A percentile compares a stretch with the other conserved stretches of the same genome.
Conservation (phyloP, 164 flowering plant genomes). For the Nymphaea colorata region DNA sequence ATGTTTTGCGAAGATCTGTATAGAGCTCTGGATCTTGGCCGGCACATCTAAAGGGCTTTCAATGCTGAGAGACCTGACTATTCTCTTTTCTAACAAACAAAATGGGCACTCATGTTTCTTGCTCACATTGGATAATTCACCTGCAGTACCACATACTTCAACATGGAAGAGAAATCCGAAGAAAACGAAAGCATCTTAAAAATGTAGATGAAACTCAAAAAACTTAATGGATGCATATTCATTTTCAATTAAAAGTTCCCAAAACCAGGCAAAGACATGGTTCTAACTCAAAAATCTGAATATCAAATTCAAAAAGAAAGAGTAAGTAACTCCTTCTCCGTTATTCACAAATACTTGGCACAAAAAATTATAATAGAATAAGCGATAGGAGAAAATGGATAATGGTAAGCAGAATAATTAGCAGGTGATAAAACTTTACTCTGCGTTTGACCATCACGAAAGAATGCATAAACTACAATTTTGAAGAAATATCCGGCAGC, state of each 20-base stretch:
- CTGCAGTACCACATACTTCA: constrained; percentile 10
- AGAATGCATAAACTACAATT: too few species aligned
- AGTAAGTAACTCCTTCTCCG: background rate
- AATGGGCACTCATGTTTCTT: constrained; percentile 66
- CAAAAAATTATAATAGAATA: too few species aligned
- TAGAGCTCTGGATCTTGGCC: constrained; percentile 48
- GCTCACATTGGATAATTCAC: constrained; percentile 28
- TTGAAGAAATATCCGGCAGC: too few species aligned
- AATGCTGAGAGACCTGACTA: constrained; percentile 49
- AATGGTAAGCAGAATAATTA: too few species aligned
- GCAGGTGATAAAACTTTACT: too few species aligned
- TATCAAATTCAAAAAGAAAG: background rate
- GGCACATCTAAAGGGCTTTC: constrained; percentile 57
- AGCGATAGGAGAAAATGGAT: too few species aligned
- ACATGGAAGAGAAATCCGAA: background rate
- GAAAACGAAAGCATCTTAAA: too few species aligned
- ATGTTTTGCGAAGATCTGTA: constrained; percentile 57
- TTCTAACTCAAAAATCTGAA: background rate
- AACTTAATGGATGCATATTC: too few species aligned
- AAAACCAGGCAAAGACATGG: background rate
- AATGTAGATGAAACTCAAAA: too few species aligned
- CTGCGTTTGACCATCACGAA: too few species aligned
- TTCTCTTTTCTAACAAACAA: constrained; percentile 69
- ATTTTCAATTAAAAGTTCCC: too few species aligned
- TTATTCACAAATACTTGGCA: too few species aligned